Percentiles rank a stretch among this genome's conserved stretches.
phyloP scores from a whole-genome alignment of 1,139 yeast genomes.

The Pichia sp. region DNA sequence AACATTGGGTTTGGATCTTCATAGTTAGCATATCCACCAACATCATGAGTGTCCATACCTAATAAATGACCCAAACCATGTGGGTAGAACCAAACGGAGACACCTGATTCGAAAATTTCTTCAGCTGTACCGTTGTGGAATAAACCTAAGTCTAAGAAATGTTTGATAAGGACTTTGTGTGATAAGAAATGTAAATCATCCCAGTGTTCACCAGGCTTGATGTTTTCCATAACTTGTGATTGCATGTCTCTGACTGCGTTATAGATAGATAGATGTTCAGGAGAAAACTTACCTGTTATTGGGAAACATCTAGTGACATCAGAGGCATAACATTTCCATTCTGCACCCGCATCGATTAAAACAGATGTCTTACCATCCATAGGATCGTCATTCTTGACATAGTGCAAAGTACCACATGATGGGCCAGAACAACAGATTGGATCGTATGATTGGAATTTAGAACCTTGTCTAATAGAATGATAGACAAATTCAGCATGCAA shows the following conservation, averaged over 20 bases:
- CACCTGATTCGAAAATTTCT: constrained; percentile 67
- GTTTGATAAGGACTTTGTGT: constrained; percentile 72
- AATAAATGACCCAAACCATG: constrained; percentile 94
- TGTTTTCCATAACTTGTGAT: constrained; percentile 57
- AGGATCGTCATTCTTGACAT: constrained; percentile 69
- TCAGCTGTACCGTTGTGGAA: constrained; percentile 62
- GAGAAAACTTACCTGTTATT: constrained; percentile 82
- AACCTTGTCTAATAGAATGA: constrained; percentile 92
- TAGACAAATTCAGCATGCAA: constrained; percentile 94
- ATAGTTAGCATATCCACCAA: constrained; percentile 85
- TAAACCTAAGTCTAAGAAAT: constrained; percentile 72
- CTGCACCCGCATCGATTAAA: constrained; percentile 95
- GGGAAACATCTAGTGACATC: constrained; percentile 98
- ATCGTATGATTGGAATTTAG: constrained; percentile 84
- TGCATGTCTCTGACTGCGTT: constrained; percentile 87
- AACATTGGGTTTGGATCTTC: constrained; percentile 77
- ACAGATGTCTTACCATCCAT: constrained; percentile 54
- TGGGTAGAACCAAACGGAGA: constrained; percentile 82
- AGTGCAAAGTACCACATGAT: constrained; percentile 88
- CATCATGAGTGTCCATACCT: constrained; percentile 97
- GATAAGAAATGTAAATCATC: constrained; percentile 80
- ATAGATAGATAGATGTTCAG: constrained; percentile 82
- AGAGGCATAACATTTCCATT: constrained; percentile 89
- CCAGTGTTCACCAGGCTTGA: constrained; percentile 88
- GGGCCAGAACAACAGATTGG: constrained; percentile 97